Conservation (phyloP, 129 eudicot genomes). For the Pulicaria dysenterica region DNA sequence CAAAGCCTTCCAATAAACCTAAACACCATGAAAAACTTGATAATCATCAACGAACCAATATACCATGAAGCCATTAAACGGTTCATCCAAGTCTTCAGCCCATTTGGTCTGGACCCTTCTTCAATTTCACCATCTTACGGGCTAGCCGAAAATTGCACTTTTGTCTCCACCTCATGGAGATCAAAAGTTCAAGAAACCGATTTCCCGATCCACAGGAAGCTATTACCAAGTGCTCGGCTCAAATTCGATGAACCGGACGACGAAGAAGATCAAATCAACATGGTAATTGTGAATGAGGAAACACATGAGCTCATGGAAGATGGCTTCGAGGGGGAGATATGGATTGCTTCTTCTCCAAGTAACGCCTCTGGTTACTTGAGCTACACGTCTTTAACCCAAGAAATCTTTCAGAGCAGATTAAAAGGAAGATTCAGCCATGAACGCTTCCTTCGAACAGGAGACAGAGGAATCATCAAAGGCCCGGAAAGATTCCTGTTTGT, state of each 20-base stretch:
- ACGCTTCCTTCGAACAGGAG: slow-evolving; percentile 61
- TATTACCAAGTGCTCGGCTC: slow-evolving; percentile 79
- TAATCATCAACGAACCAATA: slow-evolving; percentile 78
- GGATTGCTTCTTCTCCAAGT: slow-evolving; percentile 72
- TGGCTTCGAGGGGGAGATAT: slow-evolving; percentile 78
- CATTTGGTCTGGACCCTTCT: slow-evolving; percentile 56
- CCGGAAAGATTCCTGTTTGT: slow-evolving; percentile 63
- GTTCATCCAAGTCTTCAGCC: slow-evolving; percentile 50
- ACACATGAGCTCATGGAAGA: slow-evolving; percentile 57
- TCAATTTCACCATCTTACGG: slow-evolving; percentile 77
- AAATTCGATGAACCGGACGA: slow-evolving; percentile 33
- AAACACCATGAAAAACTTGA: slow-evolving; percentile 59
- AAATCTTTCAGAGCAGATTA: slow-evolving; percentile 48
- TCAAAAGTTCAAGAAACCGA: slow-evolving; percentile 27
- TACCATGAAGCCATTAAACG: slow-evolving; percentile 52
- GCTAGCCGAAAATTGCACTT: slow-evolving; percentile 79
- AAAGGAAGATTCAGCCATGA: slow-evolving; percentile 36
- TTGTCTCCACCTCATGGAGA: slow-evolving; percentile 85
- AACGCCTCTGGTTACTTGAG: slow-evolving; percentile 66
- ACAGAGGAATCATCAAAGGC: slow-evolving; percentile 69
- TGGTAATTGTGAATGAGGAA: slow-evolving; percentile 64
- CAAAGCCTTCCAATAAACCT: slow-evolving; percentile 43
- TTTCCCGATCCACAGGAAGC: slow-evolving; percentile 49
- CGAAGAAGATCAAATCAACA: slow-evolving; percentile 48
- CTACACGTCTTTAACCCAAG: slow-evolving; percentile 63